Conservation (phyloP, 768 basidiomycete species). For the Xerocomus brunneocitrinus region DNA sequence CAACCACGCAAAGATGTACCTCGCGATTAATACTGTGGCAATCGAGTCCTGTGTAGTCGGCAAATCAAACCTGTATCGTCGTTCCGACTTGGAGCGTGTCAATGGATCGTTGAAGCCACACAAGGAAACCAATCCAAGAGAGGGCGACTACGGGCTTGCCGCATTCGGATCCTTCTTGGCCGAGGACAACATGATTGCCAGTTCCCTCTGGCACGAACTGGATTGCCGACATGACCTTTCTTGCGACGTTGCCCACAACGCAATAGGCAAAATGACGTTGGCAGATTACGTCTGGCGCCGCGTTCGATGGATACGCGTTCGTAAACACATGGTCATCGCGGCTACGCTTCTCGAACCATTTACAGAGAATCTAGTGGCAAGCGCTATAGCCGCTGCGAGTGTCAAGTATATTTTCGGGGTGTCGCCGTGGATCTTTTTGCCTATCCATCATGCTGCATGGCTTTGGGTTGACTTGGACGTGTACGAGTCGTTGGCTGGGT, state of each 20-base stretch:
- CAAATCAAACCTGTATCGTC: conserved; percentile 91
- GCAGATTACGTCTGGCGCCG: conserved; percentile 83
- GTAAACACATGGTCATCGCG: conserved; percentile 86
- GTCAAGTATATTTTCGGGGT: conserved; percentile 46
- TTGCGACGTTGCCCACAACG: conserved; percentile 84
- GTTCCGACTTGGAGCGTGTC: conserved; percentile 78
- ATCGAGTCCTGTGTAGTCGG: conserved; percentile 95
- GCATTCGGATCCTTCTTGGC: conserved; percentile 88
- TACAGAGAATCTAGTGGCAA: conserved; percentile 78
- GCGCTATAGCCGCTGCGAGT: conserved; percentile 58
- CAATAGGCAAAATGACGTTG: conserved; percentile 84
- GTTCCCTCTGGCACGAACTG: conserved; percentile 90
- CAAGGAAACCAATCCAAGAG: conserved; percentile 18
- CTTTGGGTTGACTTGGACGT: conserved; percentile 78
- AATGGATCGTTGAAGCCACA: conserved; percentile 59
- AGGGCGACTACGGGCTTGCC: conserved; percentile 50
- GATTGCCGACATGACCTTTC: conserved; percentile 85
- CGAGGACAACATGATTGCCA: conserved; percentile 97
- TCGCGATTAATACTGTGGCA: conserved; percentile 86
- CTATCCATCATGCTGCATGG: conserved; percentile 66
- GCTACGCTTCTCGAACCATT: conserved; percentile 91
- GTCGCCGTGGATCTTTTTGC: conserved; percentile 50
- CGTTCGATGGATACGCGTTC: conserved; percentile 94
- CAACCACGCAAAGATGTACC: conserved; percentile 97
- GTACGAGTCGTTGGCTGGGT: conserved; percentile 68